Evolutionary conservation across 164 flowering plant species (phyloP).

Genomic region (Echeveria elegans): DNA sequence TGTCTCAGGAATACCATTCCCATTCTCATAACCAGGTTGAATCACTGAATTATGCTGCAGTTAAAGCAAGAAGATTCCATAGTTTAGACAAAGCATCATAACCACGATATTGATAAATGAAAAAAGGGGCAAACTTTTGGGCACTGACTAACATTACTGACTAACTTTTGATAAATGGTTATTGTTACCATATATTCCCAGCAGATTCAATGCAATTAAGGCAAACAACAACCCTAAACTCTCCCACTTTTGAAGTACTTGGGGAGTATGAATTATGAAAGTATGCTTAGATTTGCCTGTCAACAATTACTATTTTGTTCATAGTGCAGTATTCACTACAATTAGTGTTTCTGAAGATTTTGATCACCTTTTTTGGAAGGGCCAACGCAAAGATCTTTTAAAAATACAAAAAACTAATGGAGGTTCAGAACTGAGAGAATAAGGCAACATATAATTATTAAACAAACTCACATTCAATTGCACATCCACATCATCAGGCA

Average conservation of each 20-base stretch:
- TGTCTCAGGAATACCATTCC: slow-evolving; percentile 48
- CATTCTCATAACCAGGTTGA: slow-evolving; percentile 51
- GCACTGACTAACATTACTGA: neutral
- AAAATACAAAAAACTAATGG: too few species aligned
- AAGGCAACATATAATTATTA: neutral
- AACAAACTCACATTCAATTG: slow-evolving; percentile 76
- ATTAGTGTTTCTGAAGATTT: neutral
- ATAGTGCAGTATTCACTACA: neutral
- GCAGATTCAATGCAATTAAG: too few species aligned
- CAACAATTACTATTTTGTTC: neutral
- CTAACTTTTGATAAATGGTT: too few species aligned
- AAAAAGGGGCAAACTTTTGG: neutral
- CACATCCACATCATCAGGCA: slow-evolving; percentile 63
- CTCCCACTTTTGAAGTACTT: neutral
- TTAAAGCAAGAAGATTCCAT: slow-evolving; percentile 8
- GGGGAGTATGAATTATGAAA: neutral
- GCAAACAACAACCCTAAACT: neutral
- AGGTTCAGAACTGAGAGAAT: too few species aligned
- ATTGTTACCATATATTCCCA: too few species aligned
- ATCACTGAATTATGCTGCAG: slow-evolving; percentile 37
- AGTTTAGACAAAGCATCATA: neutral
- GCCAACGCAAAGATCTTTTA: neutral
- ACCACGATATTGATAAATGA: neutral
- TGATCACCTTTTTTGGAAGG: neutral
- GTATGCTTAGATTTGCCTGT: neutral